Conservation (phyloP, 768 basidiomycete species). For the Calvatia gigantea region DNA sequence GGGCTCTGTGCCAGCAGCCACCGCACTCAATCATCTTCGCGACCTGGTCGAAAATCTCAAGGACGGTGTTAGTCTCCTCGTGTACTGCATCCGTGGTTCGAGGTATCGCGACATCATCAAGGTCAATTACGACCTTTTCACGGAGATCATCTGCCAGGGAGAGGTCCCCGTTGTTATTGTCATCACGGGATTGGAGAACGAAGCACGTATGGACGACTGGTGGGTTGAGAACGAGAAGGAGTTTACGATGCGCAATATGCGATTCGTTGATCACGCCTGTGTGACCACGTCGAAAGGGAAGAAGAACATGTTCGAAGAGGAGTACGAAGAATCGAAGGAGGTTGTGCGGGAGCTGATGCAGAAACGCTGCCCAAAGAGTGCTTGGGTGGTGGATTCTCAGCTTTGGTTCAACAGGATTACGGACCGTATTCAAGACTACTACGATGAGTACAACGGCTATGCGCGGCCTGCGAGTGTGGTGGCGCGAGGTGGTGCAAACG, state of each 20-base stretch:
- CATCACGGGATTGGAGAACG: conserved; percentile 35
- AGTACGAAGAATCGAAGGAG: too few species aligned
- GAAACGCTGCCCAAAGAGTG: too few species aligned
- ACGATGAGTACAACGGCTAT: too few species aligned
- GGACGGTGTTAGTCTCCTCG: conserved; percentile 34
- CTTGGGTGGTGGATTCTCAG: too few species aligned
- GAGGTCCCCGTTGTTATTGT: conserved; percentile 35
- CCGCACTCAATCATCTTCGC: conserved; percentile 23
- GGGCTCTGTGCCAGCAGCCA: conserved; percentile 17
- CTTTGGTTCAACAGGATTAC: too few species aligned
- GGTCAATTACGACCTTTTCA: conserved; percentile 37
- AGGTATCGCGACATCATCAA: conserved; percentile 29
- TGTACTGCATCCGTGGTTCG: conserved; percentile 37
- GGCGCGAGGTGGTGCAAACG: too few species aligned
- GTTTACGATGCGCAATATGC: conserved; percentile 29
- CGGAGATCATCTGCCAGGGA: conserved; percentile 32
- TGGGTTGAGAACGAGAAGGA: conserved; percentile 26
- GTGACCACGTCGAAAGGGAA: too few species aligned
- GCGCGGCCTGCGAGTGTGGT: too few species aligned
- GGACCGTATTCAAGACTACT: too few species aligned
- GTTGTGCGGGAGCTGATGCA: too few species aligned
- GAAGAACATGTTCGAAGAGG: too few species aligned
- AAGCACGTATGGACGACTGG: conserved; percentile 22
- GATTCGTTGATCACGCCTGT: conserved; percentile 29
- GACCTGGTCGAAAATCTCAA: conserved; percentile 30